Evolutionary conservation across 116 monocot species (phyloP), one percentile per base, ranked within the genome.

Genomic region (Posidonia oceanica): DNA sequence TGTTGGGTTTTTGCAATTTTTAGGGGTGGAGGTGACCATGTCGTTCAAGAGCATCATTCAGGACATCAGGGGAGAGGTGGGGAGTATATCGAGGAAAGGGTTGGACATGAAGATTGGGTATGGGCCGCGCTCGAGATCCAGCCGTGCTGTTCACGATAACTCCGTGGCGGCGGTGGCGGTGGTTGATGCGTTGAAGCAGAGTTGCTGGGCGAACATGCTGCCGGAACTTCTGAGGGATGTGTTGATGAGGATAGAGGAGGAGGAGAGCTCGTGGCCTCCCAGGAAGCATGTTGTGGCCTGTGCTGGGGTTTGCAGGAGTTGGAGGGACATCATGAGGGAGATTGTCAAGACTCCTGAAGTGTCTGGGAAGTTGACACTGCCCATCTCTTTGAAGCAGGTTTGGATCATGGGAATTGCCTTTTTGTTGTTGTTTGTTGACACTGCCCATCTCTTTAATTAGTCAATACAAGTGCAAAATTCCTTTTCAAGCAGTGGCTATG

Each of bases 241-340:
- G 67, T 75, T 91, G 59, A 53, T 51, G 80, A 78, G 91, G 82
- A 81, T 91, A 8, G 95, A 95, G 77, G 91, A 80, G 52, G 39
- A 79, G 22, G 86, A 84, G 75, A 63, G 52, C 44, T 17, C 66
- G 7, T 95, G 95, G 95, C 91, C 91, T 2, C 52, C n/a, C n/a
- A 71, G 95, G 38, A 84, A 78, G 77, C 77, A 86, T 59, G 95
- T 95, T 53, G 91, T 86, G 22, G 80, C 84, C 12, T 95, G 91
- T 66, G 88, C 95, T 10, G 88, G 86, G 10, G 95, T 91, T 56
- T 95, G 95, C 78, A 80, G 84, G 77, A 83, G 80, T 75, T 95
- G 95, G 95, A 80, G 95, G 67, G 82, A 80, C 53, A 91, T 91
- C 75, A 83, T 83, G 71, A 91, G 75, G 85, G 91, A 95, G 86